These are phyloP conservation scores for Paecilomyces niveus DNA, from an alignment of 2,329 filamentous ascomycete species.

Conservation along the genomic window DNA sequence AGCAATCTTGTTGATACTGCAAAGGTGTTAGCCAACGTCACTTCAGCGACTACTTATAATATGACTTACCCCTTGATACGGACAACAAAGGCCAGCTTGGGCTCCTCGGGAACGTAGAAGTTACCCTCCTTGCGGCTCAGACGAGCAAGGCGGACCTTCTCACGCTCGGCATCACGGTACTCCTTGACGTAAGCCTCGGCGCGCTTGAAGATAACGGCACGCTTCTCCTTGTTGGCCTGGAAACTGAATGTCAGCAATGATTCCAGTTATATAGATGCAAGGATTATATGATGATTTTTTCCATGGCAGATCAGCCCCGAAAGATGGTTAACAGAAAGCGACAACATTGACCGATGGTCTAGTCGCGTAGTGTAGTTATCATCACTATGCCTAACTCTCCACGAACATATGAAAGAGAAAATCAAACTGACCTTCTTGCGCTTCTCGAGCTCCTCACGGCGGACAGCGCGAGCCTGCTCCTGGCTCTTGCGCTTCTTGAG, in stretches of 20 bases:
- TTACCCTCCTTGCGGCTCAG: constrained; percentile 85
- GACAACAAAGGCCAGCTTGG: constrained; percentile 94
- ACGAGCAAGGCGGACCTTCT: constrained; percentile 91
- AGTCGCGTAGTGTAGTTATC: constrained; percentile 84
- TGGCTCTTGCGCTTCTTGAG: constrained; percentile 99
- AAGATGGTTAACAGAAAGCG: constrained; percentile 52
- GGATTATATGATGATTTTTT: constrained; percentile 7
- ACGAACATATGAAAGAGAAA: constrained; percentile 21
- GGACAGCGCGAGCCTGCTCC: constrained; percentile 96
- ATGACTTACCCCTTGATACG: constrained; percentile 86
- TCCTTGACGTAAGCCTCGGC: constrained; percentile 99
- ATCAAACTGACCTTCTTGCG: constrained; percentile 73
- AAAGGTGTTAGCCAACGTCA: constrained; percentile 5
- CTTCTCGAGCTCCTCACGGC: constrained; percentile 70
- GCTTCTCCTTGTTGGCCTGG: constrained; percentile 98
- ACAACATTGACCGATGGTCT: constrained; percentile 95
- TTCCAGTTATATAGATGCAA: constrained; percentile 5
- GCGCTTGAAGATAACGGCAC: constrained; percentile 97
- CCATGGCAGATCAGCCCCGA: constrained; percentile 64
- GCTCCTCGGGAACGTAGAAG: constrained; percentile 90
- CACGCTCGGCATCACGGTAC: constrained; percentile 96
- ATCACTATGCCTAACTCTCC: constrained; percentile 58
- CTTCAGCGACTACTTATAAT: background rate
- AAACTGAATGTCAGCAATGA: constrained; percentile 20
- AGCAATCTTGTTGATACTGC: constrained; percentile 99